Conservation (phyloP, 192 early-diverging fungal species). For the Backusella parvicylindrica region DNA sequence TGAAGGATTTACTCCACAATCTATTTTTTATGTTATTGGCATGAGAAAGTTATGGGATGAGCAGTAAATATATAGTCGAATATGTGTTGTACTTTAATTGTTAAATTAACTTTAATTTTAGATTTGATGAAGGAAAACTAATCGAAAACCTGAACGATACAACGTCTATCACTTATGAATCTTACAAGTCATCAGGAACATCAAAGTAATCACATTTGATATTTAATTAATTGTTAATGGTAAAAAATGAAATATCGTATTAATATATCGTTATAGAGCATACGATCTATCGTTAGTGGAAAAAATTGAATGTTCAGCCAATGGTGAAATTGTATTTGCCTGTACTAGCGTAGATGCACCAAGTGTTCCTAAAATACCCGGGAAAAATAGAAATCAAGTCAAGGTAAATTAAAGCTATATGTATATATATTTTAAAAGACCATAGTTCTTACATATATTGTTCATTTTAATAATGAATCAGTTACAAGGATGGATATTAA, state of each 20-base stretch:
- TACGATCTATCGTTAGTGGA: slow-evolving; percentile 40
- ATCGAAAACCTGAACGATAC: slow-evolving; percentile 37
- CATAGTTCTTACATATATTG: not conserved
- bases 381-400: slow-evolving; percentile 41
- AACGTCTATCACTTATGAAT: slow-evolving; percentile 38
- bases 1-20: slow-evolving; percentile 40
- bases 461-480: not conserved
- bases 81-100: not conserved
- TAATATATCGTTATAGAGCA: slow-evolving; percentile 2
- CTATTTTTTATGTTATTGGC: slow-evolving; percentile 50
- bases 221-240: not conserved
- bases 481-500: slow-evolving; percentile 50
- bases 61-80: slow-evolving; percentile 18
- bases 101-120: not conserved
- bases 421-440: not conserved
- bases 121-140: slow-evolving; percentile 33
- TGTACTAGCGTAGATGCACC: slow-evolving; percentile 42
- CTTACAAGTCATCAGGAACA: slow-evolving; percentile 15
- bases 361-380: slow-evolving; percentile 41
- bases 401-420: slow-evolving; percentile 21
- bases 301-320: slow-evolving; percentile 39
- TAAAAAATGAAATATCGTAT: not conserved
- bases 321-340: slow-evolving; percentile 52
- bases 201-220: slow-evolving; percentile 31
- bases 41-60: slow-evolving; percentile 55